These are phyloP conservation scores for Verticillium klebahnii DNA, from an alignment of 2,329 filamentous ascomycete genomes.

Conservation along the genomic window DNA sequence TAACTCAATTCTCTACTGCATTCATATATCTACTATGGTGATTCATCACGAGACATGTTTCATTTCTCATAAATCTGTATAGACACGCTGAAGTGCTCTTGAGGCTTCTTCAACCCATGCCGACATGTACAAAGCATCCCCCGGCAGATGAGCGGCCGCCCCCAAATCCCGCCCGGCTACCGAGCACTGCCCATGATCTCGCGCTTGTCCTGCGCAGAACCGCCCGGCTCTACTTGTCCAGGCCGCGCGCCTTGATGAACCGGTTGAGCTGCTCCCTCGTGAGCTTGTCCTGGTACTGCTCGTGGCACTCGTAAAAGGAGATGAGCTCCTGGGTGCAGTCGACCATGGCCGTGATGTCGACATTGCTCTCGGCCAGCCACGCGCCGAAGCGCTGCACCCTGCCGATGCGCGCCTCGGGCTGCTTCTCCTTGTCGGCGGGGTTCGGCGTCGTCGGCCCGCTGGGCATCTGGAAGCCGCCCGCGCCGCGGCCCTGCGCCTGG, in stretches of 20 bases:
- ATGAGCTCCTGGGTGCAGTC: conserved; percentile 91
- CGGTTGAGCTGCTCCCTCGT: conserved; percentile 54
- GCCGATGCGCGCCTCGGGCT: conserved; percentile 52
- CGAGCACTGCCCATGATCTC: background rate
- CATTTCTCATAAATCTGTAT: background rate
- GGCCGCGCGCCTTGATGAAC: conserved; percentile 52
- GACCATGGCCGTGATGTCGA: conserved; percentile 80
- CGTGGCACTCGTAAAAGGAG: conserved; percentile 73
- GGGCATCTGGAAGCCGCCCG: conserved; percentile 4
- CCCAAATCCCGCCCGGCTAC: too few relatives aligned
- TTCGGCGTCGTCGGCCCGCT: conserved; percentile 9
- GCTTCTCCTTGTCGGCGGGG: conserved; percentile 35
- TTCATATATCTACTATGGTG: background rate
- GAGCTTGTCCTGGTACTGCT: conserved; percentile 57
- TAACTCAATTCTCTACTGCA: background rate
- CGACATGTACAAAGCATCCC: too few relatives aligned
- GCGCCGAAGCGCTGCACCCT: conserved; percentile 63
- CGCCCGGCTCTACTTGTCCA: conserved; percentile 41
- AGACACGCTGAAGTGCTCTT: too few relatives aligned
- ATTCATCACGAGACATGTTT: background rate
- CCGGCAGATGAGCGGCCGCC: too few relatives aligned
- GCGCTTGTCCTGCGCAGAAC: background rate
- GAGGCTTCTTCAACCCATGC: too few relatives aligned
- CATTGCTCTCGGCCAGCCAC: conserved; percentile 81
- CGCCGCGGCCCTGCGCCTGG: conserved; percentile 24